Percentiles rank a stretch among this genome's conserved stretches.
phyloP scores from a whole-genome alignment of 305 asterid genomes.

The Fraxinus angustifolia region DNA sequence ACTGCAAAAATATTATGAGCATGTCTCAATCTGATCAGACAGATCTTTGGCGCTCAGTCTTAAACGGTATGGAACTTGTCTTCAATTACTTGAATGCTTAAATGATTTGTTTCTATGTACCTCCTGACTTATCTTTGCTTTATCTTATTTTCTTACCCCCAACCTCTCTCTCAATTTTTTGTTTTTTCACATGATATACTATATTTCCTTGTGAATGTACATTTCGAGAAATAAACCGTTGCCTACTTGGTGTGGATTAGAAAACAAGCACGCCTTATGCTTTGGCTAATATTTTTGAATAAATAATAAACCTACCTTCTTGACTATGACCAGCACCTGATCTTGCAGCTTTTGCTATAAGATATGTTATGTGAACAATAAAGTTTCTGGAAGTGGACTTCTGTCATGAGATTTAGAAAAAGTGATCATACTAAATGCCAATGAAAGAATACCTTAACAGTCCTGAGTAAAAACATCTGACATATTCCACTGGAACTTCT shows the following conservation, averaged over 20 bases:
- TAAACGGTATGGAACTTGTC: conserved; percentile 54
- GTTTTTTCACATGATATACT: conserved; percentile 10
- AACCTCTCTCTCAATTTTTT: not conserved
- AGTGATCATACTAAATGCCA: conserved; percentile 1
- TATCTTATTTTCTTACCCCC: not conserved
- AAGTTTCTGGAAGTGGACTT: conserved; percentile 7
- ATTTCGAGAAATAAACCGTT: not conserved
- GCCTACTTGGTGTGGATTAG: not conserved
- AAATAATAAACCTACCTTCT: not conserved
- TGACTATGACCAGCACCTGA: not conserved
- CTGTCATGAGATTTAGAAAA: not conserved
- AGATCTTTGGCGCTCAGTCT: conserved; percentile 84
- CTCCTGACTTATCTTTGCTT: not conserved
- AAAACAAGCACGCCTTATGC: not conserved
- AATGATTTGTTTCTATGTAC: not conserved
- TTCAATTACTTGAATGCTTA: conserved; percentile 29
- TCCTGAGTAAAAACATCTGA: not conserved
- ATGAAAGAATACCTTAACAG: not conserved
- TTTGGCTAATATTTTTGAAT: conserved; percentile 12
- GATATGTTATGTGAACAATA: not conserved
- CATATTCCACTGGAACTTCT: not conserved
- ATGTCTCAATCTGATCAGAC: conserved; percentile 89
- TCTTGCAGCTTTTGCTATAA: conserved; percentile 2
- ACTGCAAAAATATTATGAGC: conserved; percentile 92
- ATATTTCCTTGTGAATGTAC: not conserved